A percentile compares a stretch with the other conserved stretches of the same genome.
These are phyloP conservation scores for Microdochium trichocladiopsis DNA, from an alignment of 2,329 filamentous ascomycete species.

Conservation along the genomic window DNA sequence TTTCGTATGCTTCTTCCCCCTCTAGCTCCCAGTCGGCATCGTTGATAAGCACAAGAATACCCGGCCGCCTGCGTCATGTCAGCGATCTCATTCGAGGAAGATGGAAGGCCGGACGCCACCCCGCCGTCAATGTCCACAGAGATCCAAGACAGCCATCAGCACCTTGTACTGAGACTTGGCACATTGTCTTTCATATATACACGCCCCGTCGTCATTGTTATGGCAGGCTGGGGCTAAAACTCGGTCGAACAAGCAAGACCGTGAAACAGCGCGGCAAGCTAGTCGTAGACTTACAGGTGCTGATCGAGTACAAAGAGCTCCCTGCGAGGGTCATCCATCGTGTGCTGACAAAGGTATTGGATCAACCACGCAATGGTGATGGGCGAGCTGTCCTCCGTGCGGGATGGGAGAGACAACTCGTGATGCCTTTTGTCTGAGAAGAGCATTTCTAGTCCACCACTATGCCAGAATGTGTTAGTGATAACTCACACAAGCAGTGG, in stretches of 20 bases:
- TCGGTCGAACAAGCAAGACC: no score
- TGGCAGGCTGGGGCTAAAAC: background rate
- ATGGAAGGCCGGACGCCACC: background rate
- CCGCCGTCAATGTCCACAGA: background rate
- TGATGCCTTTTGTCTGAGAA: slow-evolving; percentile 79
- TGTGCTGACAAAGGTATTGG: slow-evolving; percentile 66
- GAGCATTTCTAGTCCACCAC: slow-evolving; percentile 89
- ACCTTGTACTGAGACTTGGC: background rate
- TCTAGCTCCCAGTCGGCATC: slow-evolving; percentile 98
- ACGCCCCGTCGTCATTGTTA: background rate
- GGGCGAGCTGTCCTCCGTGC: slow-evolving; percentile 49
- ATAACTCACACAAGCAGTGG: background rate
- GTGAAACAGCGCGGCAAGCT: no score
- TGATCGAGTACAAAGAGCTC: slow-evolving; percentile 86
- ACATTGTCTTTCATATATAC: background rate
- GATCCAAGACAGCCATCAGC: background rate
- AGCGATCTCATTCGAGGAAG: slow-evolving; percentile 8
- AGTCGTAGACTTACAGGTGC: slow-evolving; percentile 63
- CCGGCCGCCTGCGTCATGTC: slow-evolving; percentile 62
- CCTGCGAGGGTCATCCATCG: slow-evolving; percentile 79
- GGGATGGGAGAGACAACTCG: slow-evolving; percentile 59
- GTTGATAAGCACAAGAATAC: slow-evolving; percentile 94
- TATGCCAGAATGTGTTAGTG: slow-evolving; percentile 21
- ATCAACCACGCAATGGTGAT: slow-evolving; percentile 72
- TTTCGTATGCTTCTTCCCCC: slow-evolving; percentile 83